Base-by-base conservation (phyloP, 192 early-diverging fungal genomes). In the Dissophora globulifera region DNA sequence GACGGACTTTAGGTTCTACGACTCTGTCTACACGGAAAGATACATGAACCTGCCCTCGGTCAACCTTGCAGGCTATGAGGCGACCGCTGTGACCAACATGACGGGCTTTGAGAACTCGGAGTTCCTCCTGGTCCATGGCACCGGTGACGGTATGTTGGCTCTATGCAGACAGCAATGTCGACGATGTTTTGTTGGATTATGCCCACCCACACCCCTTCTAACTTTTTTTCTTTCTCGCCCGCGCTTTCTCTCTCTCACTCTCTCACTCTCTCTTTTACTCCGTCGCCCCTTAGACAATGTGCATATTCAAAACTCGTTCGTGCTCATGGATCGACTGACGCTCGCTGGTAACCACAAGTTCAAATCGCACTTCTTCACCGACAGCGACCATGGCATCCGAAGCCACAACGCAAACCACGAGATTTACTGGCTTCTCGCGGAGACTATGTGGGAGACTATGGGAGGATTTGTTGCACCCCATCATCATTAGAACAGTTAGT, bases 11-110 rank as follows among this genome's bases (percentile, higher is more conserved):
- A 51, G 80, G 25, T 78, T 78, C 61, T 91, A 89, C 79, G 94
- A 99, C 79, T 91, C 94, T 3, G 83, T 98, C 26, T 99, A 99
- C 78, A 99, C 97, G 1, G 97, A 99, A 76, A 85, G 97, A 52
- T 99, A 95, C 80, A 96, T 99, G 96, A 88, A 91, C 75, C 94
- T 94, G 19, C 95, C 95, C 16, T 41, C 81, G 48, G 46, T 81
- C 57, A 99, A 99, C 80, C 61, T 72, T 3, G 76, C 81, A 0
- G 97, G 96, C 11, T 99, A 99, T 82, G 82, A 79, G 31, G 54
- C 81, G 25, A 94, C 91, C 56, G 85, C 93, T 6, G 87, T 99
- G 0, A 75, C 57, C 33, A 90, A 93, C 48, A 91, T 93, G 88
- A 87, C 85, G 1, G 95, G 93, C 0, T 99, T 99, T 79, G 81